Evolutionary conservation across 768 basidiomycete species (phyloP).

Genomic region (Boletus sp.): DNA sequence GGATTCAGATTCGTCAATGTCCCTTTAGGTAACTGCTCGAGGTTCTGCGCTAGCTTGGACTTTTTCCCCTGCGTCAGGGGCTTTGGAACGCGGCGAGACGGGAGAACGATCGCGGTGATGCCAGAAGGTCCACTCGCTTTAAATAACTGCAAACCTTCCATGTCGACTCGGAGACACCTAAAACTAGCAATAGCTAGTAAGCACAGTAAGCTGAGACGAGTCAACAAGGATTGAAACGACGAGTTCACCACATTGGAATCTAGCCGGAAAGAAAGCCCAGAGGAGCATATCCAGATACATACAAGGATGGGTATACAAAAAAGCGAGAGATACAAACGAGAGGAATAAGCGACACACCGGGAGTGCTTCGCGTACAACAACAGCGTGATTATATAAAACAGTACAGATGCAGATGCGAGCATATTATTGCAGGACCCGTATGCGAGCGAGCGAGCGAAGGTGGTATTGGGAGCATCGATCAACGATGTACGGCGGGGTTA

Average conservation of each 20-base stretch:
- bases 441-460: not conserved
- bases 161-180: too few relatives aligned
- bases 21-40: too few relatives aligned
- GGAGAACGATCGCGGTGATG: too few relatives aligned
- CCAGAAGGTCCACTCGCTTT: too few relatives aligned
- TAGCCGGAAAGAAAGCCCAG: not conserved
- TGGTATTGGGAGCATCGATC: slow-evolving; percentile 8
- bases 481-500: slow-evolving; percentile 10
- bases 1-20: too few relatives aligned
- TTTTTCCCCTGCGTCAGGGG: too few relatives aligned
- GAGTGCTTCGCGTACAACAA: not conserved
- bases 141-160: too few relatives aligned
- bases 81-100: too few relatives aligned
- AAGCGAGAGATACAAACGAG: not conserved
- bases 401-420: not conserved
- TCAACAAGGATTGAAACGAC: too few relatives aligned
- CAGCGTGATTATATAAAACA: slow-evolving; percentile 8
- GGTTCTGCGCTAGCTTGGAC: too few relatives aligned
- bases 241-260: not conserved
- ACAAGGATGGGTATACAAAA: not conserved
- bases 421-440: slow-evolving; percentile 4
- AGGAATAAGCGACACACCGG: slow-evolving; percentile 8
- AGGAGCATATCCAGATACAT: not conserved
- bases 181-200: too few relatives aligned
- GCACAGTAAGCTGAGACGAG: too few relatives aligned